Percentiles rank a stretch among this genome's conserved stretches.
phyloP scores from a whole-genome alignment of 2,329 filamentous ascomycete genomes.

The Periglandula ipomoeae region DNA sequence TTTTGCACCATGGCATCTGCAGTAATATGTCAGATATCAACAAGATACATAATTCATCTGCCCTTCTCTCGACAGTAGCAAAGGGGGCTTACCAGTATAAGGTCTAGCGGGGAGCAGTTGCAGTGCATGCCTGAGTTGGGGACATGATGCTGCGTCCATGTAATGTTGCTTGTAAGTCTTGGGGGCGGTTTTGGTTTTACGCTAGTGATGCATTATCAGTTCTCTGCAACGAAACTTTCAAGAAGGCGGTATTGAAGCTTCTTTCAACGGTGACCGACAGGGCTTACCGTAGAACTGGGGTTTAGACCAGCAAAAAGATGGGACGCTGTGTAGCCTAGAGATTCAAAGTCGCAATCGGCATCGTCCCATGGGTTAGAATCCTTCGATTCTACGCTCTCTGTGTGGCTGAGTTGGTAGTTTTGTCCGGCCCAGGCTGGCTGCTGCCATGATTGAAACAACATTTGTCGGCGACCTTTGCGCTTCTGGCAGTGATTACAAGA shows the following conservation, averaged over 20 bases:
- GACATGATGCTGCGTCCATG: slow-evolving; percentile 13
- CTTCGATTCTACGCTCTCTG: slow-evolving; percentile 10
- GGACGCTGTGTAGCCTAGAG: slow-evolving; percentile 25
- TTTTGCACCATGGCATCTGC: slow-evolving; percentile 28
- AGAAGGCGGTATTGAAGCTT: no score
- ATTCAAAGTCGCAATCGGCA: slow-evolving; percentile 21
- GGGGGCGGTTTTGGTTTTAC: slow-evolving; percentile 10
- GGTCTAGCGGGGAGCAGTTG: slow-evolving; percentile 22
- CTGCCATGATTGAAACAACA: slow-evolving; percentile 22
- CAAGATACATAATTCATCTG: no score
- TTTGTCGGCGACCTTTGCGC: slow-evolving; percentile 27
- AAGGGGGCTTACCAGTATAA: slow-evolving; percentile 22
- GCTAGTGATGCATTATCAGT: slow-evolving; percentile 3
- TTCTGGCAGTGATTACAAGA: slow-evolving; percentile 31
- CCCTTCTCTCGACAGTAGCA: background rate
- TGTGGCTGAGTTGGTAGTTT: slow-evolving; percentile 13
- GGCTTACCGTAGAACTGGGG: background rate
- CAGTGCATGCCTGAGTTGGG: slow-evolving; percentile 23
- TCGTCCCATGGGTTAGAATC: slow-evolving; percentile 17
- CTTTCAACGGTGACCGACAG: background rate
- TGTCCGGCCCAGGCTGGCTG: slow-evolving; percentile 14
- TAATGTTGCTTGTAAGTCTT: slow-evolving; percentile 14
- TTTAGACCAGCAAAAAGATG: slow-evolving; percentile 22
- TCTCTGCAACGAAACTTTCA: no score
- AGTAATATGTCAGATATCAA: background rate